Base-by-base conservation (phyloP, 2,329 filamentous ascomycete species). In the Fusarium decemcellulare region DNA sequence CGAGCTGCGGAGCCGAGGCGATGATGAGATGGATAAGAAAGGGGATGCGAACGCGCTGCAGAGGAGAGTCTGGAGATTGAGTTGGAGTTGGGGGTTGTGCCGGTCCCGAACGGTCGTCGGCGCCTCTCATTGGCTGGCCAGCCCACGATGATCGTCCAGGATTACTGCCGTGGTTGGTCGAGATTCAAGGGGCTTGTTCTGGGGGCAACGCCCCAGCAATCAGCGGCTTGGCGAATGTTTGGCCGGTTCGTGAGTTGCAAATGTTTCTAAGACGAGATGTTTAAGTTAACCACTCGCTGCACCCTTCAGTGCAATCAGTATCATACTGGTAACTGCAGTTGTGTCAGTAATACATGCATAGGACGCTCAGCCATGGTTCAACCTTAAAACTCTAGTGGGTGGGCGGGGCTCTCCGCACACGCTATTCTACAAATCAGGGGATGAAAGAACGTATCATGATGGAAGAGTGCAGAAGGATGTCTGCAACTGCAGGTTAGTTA, bases 91-190 rank as follows among this genome's bases (percentile, higher is more conserved):
- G 36, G 44, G 61, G 62, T 55, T 63, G 55, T 57, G 56, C 54
- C 47, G 27, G 43, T 42, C 53, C 43, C 27, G 57, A 56, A 34
- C 57, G 32, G 52, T 48, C 60, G 65, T 65, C 42, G 34, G 34
- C 52, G 44, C 52, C 56, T 65, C 55, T 61, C 55, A 71, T 53
- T 58, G 60, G 55, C 53, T 71, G 63, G 56, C 56, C 53, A 37
- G 46, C 40, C 27, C 39, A 18, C 43, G 65, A 60, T 67, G 62
- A 70, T 65, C 67, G 71, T 71, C 56, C 67, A 61, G 65, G 11
- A 46, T 46, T 57, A 36, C 52, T 34, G 48, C 36, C 30, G 56
- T 32, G 55, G 40, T 42, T 54, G 39, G 27, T 18, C 18, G 12
- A 43, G 37, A n/a, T 52, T 43, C 11, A 57, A 30, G 32, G 30